A percentile compares a stretch with the other conserved stretches of the same genome.
phyloP scores from a whole-genome alignment of 805 yeast species.

The Myxozyma vanderwaltii region DNA sequence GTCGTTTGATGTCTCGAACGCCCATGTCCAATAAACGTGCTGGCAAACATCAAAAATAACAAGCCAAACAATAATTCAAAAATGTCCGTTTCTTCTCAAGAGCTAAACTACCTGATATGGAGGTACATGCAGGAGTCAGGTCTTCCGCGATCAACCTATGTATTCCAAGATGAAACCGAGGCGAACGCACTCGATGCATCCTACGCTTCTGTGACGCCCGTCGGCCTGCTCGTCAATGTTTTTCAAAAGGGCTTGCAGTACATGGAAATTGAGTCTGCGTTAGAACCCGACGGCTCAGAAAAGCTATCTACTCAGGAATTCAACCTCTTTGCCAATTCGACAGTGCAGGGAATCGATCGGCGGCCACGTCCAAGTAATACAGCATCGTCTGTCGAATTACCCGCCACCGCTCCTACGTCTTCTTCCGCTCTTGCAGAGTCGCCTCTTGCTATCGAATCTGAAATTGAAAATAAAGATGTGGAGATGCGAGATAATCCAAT shows the following conservation, averaged over 20 bases:
- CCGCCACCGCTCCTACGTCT: neutral
- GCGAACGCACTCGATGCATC: conserved; percentile 59
- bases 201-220: conserved; percentile 58
- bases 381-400: neutral
- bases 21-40: conserved; percentile 3
- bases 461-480: neutral
- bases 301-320: conserved; percentile 9
- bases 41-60: neutral
- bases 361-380: neutral
- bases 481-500: neutral
- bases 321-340: conserved; percentile 10
- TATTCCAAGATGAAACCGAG: conserved; percentile 72
- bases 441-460: neutral
- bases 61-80: neutral
- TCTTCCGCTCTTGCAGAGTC: neutral
- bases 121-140: conserved; percentile 79
- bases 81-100: conserved; percentile 62
- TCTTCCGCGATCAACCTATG: conserved; percentile 71
- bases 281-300: conserved; percentile 22
- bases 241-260: conserved; percentile 86
- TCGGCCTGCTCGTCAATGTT: conserved; percentile 77
- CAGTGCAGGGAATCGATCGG: conserved; percentile 1
- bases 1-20: conserved; percentile 2
- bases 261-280: conserved; percentile 64
- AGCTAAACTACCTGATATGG: conserved; percentile 90